Evolutionary conservation across 2,329 filamentous ascomycete genomes (phyloP).

Genomic region (Calonectria leucothoes): DNA sequence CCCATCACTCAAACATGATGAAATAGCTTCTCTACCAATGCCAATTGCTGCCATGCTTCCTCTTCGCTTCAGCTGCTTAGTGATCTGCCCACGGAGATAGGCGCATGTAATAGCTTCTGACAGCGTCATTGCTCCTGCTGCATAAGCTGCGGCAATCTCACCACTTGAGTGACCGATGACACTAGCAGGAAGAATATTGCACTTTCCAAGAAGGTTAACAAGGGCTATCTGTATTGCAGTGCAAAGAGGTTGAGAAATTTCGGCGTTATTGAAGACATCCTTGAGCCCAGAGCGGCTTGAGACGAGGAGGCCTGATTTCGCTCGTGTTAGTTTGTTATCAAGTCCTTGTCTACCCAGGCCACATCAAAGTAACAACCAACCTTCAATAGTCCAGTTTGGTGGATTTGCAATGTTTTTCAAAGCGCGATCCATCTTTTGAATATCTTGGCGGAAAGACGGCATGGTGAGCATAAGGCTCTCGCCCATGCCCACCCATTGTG

Average conservation of each 20-base stretch:
- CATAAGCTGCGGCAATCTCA: not conserved
- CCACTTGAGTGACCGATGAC: not conserved
- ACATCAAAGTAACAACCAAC: too few species aligned
- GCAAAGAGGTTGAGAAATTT: not conserved
- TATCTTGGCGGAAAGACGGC: not conserved
- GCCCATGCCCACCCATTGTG: not conserved
- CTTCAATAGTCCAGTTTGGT: not conserved
- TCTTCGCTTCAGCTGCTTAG: not conserved
- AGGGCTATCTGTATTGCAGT: not conserved
- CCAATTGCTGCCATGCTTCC: constrained; percentile 55
- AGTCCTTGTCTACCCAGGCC: too few species aligned
- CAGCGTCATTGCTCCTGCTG: not conserved
- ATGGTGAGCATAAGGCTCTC: not conserved
- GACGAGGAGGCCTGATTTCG: not conserved
- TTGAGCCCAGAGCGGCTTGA: not conserved
- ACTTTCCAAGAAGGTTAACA: not conserved
- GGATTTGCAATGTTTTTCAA: not conserved
- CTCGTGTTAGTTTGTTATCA: too few species aligned
- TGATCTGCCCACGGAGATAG: not conserved
- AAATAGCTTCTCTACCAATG: constrained; percentile 44
- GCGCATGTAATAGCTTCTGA: not conserved
- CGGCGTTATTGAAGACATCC: not conserved
- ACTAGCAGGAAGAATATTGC: not conserved
- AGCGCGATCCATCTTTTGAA: not conserved
- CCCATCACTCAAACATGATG: constrained; percentile 36